phyloP scores from a whole-genome alignment of 306 rosid species.

The Malus asiatica region DNA sequence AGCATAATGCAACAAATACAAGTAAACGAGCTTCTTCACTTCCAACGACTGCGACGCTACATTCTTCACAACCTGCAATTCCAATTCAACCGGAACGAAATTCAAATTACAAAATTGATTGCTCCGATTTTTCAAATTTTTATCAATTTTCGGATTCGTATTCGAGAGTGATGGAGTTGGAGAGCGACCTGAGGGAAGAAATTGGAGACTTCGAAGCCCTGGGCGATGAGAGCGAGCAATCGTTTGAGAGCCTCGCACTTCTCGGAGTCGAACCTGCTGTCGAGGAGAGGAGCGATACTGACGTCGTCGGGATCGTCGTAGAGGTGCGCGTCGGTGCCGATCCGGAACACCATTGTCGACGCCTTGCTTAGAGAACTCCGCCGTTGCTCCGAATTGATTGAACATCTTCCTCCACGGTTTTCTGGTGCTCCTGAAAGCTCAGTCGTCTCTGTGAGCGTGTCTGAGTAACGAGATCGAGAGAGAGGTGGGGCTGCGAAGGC shows the following conservation, averaged over 20 bases:
- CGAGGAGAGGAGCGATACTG: conserved; percentile 72
- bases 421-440: not conserved
- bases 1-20: conserved; percentile 94
- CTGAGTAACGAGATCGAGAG: not conserved
- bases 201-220: conserved; percentile 89
- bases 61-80: conserved; percentile 84
- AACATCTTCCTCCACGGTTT: conserved; percentile 39
- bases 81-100: not conserved
- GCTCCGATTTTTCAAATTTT: not conserved
- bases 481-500: not conserved
- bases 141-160: not conserved
- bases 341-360: conserved; percentile 84
- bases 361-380: conserved; percentile 86
- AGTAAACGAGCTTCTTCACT: conserved; percentile 91
- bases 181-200: conserved; percentile 79
- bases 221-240: conserved; percentile 90
- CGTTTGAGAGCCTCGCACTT: conserved; percentile 97
- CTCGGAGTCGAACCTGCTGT: conserved; percentile 92
- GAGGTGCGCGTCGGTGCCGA: conserved; percentile 99
- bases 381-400: conserved; percentile 82
- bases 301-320: conserved; percentile 98
- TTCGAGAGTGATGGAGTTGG: not conserved
- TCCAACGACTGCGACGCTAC: conserved; percentile 87
- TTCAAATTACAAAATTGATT: not conserved
- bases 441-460: not conserved